phyloP scores from a whole-genome alignment of 2,329 filamentous ascomycete species.

The Monascus ruber region DNA sequence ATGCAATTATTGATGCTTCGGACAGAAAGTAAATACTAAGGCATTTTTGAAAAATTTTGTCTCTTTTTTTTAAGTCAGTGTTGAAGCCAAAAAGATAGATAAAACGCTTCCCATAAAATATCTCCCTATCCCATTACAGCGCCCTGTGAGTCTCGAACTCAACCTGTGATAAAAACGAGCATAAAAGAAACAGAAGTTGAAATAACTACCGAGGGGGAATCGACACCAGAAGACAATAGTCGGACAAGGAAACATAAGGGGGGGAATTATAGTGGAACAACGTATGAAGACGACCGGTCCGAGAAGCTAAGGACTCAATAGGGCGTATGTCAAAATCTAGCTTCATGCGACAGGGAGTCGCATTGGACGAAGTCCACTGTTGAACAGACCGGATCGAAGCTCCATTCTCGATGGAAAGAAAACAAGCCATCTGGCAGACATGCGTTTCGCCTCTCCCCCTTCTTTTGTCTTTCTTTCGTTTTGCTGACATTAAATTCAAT shows the following conservation, averaged over 20 bases:
- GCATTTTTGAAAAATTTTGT: neutral
- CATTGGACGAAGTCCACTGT: no score
- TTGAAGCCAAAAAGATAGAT: neutral
- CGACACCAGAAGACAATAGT: slow-evolving; percentile 11
- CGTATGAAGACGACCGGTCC: no score
- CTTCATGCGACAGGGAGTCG: no score
- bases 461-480: slow-evolving; percentile 3
- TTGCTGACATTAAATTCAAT: slow-evolving; percentile 15
- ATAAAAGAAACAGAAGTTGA: slow-evolving; percentile 6
- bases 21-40: neutral
- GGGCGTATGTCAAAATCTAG: no score
- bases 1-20: neutral
- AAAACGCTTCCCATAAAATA: slow-evolving; percentile 1
- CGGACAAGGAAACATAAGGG: neutral
- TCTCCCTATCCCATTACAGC: slow-evolving; percentile 31
- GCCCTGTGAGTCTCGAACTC: slow-evolving; percentile 21
- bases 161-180: slow-evolving; percentile 6
- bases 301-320: no score
- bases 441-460: neutral
- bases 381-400: no score
- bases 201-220: slow-evolving; percentile 13
- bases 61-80: neutral
- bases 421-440: neutral
- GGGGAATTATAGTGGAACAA: no score
- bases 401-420: neutral